These are phyloP conservation scores for Bimuria novae-zelandiae DNA, from an alignment of 2,329 filamentous ascomycete species.

Conservation along the genomic window DNA sequence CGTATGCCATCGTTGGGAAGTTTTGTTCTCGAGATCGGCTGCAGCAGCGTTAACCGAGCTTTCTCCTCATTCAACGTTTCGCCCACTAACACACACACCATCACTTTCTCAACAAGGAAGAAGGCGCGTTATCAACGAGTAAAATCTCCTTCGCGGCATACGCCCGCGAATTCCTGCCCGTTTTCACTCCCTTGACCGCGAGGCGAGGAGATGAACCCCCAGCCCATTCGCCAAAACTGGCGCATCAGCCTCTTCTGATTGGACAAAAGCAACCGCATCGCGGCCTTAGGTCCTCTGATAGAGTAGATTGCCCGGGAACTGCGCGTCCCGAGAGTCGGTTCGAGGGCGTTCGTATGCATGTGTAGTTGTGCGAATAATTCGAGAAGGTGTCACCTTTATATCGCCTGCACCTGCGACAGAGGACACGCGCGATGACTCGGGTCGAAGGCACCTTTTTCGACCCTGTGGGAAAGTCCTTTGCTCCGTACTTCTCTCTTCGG, in stretches of 20 bases:
- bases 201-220: no score
- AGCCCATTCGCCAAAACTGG: not conserved
- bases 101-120: not conserved
- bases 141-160: no score
- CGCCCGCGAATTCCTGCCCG: no score
- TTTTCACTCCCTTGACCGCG: no score
- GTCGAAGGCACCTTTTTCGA: no score
- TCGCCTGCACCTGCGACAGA: conserved; percentile 1
- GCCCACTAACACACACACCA: not conserved
- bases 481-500: not conserved
- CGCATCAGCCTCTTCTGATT: not conserved
- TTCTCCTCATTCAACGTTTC: not conserved
- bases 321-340: not conserved
- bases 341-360: not conserved
- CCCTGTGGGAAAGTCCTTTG: no score
- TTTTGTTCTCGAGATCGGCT: not conserved
- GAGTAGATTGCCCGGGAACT: not conserved
- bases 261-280: not conserved
- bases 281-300: conserved; percentile 1
- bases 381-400: not conserved
- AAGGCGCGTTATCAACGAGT: not conserved
- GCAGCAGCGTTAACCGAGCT: not conserved
- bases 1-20: not conserved
- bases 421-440: no score
- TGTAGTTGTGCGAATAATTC: not conserved